Evolutionary conservation across 805 yeast genomes (phyloP).

Genomic region (Lipomyces starkeyi): DNA sequence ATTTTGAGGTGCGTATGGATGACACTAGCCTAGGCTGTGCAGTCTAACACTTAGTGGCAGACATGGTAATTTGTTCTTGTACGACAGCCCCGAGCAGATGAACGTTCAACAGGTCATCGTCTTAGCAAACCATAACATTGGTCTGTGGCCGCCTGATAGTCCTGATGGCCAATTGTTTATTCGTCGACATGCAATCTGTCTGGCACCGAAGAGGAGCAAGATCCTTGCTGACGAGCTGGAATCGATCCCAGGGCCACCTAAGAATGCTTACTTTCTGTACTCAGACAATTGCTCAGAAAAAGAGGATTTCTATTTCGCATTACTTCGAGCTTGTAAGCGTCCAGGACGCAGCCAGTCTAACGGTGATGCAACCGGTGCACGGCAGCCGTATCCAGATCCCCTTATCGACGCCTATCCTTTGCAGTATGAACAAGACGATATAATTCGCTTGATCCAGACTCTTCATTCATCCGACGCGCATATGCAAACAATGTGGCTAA

Average conservation of each 20-base stretch:
- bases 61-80: conserved; percentile 89
- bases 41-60: conserved; percentile 51
- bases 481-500: conserved; percentile 84
- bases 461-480: conserved; percentile 85
- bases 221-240: background rate
- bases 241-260: conserved; percentile 42
- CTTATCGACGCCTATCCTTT: conserved; percentile 70
- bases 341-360: background rate
- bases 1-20: conserved; percentile 45
- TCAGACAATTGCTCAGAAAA: conserved; percentile 79
- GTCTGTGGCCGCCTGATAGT: conserved; percentile 82
- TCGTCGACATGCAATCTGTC: conserved; percentile 77
- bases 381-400: conserved; percentile 55
- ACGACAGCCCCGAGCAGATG: conserved; percentile 67
- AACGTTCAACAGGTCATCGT: conserved; percentile 81
- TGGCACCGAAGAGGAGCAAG: conserved; percentile 53
- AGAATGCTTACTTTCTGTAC: conserved; percentile 64
- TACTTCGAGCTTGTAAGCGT: conserved; percentile 74
- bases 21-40: conserved; percentile 39
- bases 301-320: conserved; percentile 91
- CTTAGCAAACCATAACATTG: conserved; percentile 68
- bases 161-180: conserved; percentile 82
- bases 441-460: conserved; percentile 74
- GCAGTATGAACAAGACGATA: conserved; percentile 72
- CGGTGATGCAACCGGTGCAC: conserved; percentile 18